A percentile compares a stretch with the other conserved stretches of the same genome.
phyloP scores from a whole-genome alignment of 495 filamentous ascomycete species.

The Aspergillus hancockii region DNA sequence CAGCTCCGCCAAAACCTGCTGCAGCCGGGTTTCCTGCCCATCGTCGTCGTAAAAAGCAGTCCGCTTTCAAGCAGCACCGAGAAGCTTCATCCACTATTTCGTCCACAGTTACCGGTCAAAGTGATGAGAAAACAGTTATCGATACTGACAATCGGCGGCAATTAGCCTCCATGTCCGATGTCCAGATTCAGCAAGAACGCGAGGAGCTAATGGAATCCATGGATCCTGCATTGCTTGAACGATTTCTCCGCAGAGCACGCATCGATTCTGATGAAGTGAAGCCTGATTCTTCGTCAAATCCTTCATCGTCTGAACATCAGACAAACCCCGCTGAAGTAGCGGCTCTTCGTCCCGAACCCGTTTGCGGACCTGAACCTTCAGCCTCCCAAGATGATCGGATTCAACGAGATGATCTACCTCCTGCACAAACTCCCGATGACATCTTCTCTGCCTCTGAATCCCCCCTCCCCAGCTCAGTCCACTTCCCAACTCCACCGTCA shows the following conservation, averaged over 20 bases:
- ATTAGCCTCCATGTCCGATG: constrained; percentile 75
- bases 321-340: constrained; percentile 1
- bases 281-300: constrained; percentile 8
- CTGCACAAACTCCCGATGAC: constrained; percentile 35
- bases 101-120: constrained; percentile 7
- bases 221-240: constrained; percentile 70
- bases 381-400: constrained; percentile 13
- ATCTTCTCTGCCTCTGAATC: constrained; percentile 44
- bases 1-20: constrained; percentile 59
- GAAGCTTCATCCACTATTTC: constrained; percentile 13
- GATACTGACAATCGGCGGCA: constrained; percentile 77
- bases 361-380: constrained; percentile 9
- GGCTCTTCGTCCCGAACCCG: constrained; percentile 13
- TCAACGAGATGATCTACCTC: constrained; percentile 40
- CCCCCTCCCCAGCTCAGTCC: constrained; percentile 47
- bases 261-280: constrained; percentile 59
- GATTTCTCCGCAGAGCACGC: constrained; percentile 74
- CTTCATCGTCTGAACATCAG: constrained; percentile 3
- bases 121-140: constrained; percentile 64
- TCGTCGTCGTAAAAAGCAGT: constrained; percentile 70
- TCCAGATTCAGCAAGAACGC: constrained; percentile 76
- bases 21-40: constrained; percentile 83
- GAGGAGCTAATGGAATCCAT: constrained; percentile 71
- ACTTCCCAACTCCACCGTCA: constrained; percentile 60
- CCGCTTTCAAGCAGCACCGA: constrained; percentile 75